Conservation (phyloP, 2,329 filamentous ascomycete genomes). For the Microdochium trichocladiopsis region DNA sequence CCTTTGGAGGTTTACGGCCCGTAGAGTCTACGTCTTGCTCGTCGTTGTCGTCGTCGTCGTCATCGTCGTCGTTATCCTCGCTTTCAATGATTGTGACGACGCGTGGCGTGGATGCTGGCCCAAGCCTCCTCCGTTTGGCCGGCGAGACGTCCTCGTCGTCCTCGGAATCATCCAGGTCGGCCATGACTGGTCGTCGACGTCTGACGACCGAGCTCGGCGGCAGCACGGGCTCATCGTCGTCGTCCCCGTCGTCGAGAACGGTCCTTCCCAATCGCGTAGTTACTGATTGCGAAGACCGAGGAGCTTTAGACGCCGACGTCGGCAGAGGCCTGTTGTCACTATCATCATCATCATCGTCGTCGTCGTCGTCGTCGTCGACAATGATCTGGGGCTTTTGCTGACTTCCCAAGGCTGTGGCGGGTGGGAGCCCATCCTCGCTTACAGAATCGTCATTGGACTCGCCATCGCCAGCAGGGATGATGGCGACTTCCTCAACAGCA, state of each 20-base stretch:
- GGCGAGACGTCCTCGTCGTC: conserved; percentile 14
- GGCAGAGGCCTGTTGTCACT: conserved; percentile 2
- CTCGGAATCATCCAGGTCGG: not conserved
- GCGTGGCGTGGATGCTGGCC: conserved; percentile 5
- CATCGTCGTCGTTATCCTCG: conserved; percentile 4
- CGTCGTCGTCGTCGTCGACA: conserved; percentile 1
- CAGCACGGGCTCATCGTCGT: conserved; percentile 3
- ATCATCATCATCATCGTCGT: conserved; percentile 1
- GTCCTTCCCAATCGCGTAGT: conserved; percentile 16
- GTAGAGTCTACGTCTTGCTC: too few species aligned
- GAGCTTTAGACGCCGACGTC: conserved; percentile 1
- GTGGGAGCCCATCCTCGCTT: not conserved
- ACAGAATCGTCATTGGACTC: too few species aligned
- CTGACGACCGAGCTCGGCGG: conserved; percentile 5
- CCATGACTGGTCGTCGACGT: conserved; percentile 4
- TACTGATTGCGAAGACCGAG: conserved; percentile 20
- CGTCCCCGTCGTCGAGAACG: conserved; percentile 11
- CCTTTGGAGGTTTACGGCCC: not conserved
- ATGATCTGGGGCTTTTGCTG: not conserved
- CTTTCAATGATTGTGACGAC: not conserved
- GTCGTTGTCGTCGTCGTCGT: conserved; percentile 1
- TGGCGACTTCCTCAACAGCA: conserved; percentile 11
- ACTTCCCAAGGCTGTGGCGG: not conserved
- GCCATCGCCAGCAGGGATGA: not conserved
- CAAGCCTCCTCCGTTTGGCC: conserved; percentile 17